Conservation (phyloP, 345 rosid species). For the Aethionema arabicum region DNA sequence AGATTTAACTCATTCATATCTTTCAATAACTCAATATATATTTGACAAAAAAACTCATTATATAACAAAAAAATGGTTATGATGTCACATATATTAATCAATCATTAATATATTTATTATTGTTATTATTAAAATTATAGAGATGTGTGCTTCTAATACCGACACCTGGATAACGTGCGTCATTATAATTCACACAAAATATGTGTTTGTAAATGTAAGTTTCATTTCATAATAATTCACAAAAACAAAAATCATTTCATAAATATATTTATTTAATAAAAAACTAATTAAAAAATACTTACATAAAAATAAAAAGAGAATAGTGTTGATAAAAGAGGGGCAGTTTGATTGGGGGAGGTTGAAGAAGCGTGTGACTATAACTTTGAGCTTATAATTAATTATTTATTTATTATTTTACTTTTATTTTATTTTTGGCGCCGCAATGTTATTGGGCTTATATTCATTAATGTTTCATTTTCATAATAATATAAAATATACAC, state of each 20-base stretch:
- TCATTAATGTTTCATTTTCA: slow-evolving; percentile 11
- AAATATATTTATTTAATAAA: not conserved
- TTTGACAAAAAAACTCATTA: too few species aligned
- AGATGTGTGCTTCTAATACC: slow-evolving; percentile 5
- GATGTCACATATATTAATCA: not conserved
- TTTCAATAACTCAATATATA: too few species aligned
- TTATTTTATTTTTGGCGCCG: slow-evolving; percentile 24
- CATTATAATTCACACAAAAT: slow-evolving; percentile 4
- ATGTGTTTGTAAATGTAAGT: slow-evolving; percentile 1
- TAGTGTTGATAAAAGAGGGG: slow-evolving; percentile 24
- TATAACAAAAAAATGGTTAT: too few species aligned
- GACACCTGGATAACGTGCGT: slow-evolving; percentile 25
- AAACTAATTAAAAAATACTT: not conserved
- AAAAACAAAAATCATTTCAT: too few species aligned
- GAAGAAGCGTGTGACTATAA: slow-evolving; percentile 37
- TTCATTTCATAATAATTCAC: slow-evolving; percentile 21
- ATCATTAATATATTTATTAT: slow-evolving; percentile 14
- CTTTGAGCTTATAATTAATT: slow-evolving; percentile 31
- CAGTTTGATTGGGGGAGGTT: slow-evolving; percentile 32
- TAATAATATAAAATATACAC: not conserved
- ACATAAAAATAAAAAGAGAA: not conserved
- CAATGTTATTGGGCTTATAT: slow-evolving; percentile 28
- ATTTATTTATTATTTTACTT: not conserved
- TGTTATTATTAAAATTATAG: not conserved
- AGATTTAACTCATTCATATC: too few species aligned